Evolutionary conservation across 2,329 filamentous ascomycete species (phyloP), one percentile per base, ranked within the genome.

Genomic region (Penicillium sclerotigenum): DNA sequence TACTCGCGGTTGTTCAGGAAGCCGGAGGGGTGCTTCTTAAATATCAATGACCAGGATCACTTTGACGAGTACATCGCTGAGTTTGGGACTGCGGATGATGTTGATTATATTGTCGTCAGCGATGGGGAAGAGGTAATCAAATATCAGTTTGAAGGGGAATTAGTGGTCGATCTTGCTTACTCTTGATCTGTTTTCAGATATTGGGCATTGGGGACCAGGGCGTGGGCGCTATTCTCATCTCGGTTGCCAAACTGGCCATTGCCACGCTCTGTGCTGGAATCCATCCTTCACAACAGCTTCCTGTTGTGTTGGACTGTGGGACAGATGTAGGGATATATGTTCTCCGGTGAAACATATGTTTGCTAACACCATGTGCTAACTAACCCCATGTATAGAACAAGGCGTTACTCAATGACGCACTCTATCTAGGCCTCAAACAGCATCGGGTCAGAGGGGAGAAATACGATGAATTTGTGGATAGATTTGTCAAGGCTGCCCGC

Each of bases 201-300:
- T 80, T 96, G 0, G 91, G 91, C 1, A 95, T 96, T 56, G 91
- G 91, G 1, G 91, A 96, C 67, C 91, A 96, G 74, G 91, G 91
- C 1, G 87, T 90, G 1, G 91, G 91, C 5, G 90, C 87, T 2
- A 88, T 96, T 49, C 79, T 95, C 37, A 96, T 96, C 57, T 91
- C 88, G 2, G 81, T 90, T 1, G 91, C 91, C 7, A 96, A 96
- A 69, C 78, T 96, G 28, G 87, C 87, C 10, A 80, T 96, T 40
- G 91, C 90, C 26, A 95, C 91, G 0, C 76, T 94, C 0, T 96
- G 91, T 70, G 91, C 89, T n/a, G 91, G 91, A 8, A 84, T 96
- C 7, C 89, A 95, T 68, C 90, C 90, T 0, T 86, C 87, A 38
- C 80, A 90, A 24, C 89, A 88, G 5, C 77, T 96, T 0, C 89